phyloP scores from a whole-genome alignment of 257 asterid species.

The Solanum pimpinellifolium region DNA sequence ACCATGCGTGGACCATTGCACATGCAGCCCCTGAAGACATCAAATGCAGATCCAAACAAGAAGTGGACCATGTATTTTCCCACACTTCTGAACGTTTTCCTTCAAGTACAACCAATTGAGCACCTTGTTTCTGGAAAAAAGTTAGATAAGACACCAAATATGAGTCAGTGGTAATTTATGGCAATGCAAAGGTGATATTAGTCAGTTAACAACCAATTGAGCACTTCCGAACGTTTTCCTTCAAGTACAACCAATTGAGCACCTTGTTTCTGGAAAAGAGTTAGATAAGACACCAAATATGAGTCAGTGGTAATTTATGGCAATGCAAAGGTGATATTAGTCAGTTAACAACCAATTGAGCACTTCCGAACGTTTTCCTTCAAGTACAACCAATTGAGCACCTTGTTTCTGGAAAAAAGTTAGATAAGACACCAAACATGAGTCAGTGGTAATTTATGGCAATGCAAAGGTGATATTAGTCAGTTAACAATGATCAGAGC shows the following conservation, averaged over 20 bases:
- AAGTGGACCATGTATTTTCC: constrained; percentile 69
- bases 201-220: not conserved
- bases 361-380: constrained; percentile 74
- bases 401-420: constrained; percentile 49
- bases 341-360: not conserved
- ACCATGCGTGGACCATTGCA: constrained; percentile 96
- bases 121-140: constrained; percentile 59
- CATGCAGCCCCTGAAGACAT: constrained; percentile 97
- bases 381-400: constrained; percentile 84
- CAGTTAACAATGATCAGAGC: not conserved
- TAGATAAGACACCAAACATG: not conserved
- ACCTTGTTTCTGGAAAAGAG: constrained; percentile 49
- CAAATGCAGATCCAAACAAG: constrained; percentile 87
- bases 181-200: not conserved
- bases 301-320: not conserved
- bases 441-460: not conserved
- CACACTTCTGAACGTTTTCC: constrained; percentile 80
- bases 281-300: not conserved
- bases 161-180: not conserved
- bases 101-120: constrained; percentile 83
- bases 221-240: constrained; percentile 68
- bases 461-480: not conserved
- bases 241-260: constrained; percentile 89
- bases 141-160: not conserved
- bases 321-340: not conserved